A percentile compares a stretch with the other conserved stretches of the same genome.
Conservation (phyloP, 257 asterid genomes). For the Osmanthus fragrans region DNA sequence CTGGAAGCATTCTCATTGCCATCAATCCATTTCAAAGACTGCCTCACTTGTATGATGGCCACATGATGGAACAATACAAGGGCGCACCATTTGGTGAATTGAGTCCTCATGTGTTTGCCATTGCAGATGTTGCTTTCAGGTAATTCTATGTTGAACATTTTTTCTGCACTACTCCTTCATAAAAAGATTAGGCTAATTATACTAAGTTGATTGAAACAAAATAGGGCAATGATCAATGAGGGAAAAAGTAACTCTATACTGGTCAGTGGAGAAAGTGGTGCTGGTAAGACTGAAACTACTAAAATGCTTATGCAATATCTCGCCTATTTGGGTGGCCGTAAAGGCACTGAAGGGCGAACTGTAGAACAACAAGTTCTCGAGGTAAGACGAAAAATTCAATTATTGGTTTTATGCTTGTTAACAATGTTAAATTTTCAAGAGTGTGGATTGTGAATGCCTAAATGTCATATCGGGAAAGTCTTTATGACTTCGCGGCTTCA, state of each 20-base stretch:
- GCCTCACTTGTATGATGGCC: slow-evolving; percentile 82
- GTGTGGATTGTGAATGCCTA: slow-evolving; percentile 3
- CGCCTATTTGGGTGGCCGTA: slow-evolving; percentile 95
- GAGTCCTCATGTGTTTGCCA: slow-evolving; percentile 96
- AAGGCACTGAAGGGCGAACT: slow-evolving; percentile 90
- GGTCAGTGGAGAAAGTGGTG: slow-evolving; percentile 99
- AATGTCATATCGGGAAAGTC: neutral
- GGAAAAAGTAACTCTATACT: slow-evolving; percentile 90
- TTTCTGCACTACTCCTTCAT: slow-evolving; percentile 19
- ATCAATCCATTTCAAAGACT: slow-evolving; percentile 97
- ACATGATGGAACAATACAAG: slow-evolving; percentile 94
- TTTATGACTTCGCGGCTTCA: slow-evolving; percentile 11
- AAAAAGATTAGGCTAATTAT: slow-evolving; percentile 21
- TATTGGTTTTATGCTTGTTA: slow-evolving; percentile 13
- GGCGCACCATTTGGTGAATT: slow-evolving; percentile 92
- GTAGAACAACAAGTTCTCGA: slow-evolving; percentile 99
- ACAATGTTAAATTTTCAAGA: neutral
- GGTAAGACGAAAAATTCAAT: slow-evolving; percentile 44
- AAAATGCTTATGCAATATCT: slow-evolving; percentile 99
- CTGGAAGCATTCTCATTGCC: slow-evolving; percentile 98
- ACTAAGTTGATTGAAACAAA: slow-evolving; percentile 40
- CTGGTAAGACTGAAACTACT: slow-evolving; percentile 98
- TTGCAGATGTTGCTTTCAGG: slow-evolving; percentile 94
- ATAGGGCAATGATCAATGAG: slow-evolving; percentile 83
- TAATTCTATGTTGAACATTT: slow-evolving; percentile 28